These are phyloP conservation scores for Russula abietina DNA, from an alignment of 768 basidiomycete genomes.

Conservation along the genomic window DNA sequence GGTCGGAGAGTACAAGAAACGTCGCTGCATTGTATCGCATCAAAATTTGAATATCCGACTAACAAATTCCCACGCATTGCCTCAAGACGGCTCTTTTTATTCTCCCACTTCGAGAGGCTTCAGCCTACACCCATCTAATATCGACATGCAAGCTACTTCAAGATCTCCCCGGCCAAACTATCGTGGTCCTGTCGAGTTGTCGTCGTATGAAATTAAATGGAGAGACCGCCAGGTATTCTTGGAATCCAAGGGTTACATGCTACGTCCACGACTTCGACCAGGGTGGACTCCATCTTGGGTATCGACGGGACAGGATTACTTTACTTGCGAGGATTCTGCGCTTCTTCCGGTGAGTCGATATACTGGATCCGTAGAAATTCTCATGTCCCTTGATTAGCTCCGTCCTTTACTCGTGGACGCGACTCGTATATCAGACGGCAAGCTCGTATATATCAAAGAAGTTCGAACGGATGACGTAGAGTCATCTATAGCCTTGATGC, in stretches of 20 bases:
- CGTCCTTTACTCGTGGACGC: conserved; percentile 24
- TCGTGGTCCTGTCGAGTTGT: not conserved
- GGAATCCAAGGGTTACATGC: too few species aligned
- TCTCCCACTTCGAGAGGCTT: not conserved
- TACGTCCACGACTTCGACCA: too few species aligned
- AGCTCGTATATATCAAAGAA: too few species aligned
- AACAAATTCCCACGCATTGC: not conserved
- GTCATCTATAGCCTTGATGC: conserved; percentile 17
- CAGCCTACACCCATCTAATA: too few species aligned
- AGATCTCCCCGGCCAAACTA: not conserved
- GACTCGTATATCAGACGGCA: too few species aligned
- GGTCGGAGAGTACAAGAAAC: not conserved
- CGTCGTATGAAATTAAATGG: too few species aligned
- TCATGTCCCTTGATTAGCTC: not conserved
- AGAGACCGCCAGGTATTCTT: too few species aligned
- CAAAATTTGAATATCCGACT: not conserved
- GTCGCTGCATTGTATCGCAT: not conserved
- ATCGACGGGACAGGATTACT: not conserved
- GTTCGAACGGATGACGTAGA: conserved; percentile 22
- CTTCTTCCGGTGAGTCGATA: too few species aligned
- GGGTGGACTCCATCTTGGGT: conserved; percentile 27
- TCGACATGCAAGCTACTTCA: not conserved
- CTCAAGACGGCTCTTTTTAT: not conserved
- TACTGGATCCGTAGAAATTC: not conserved
- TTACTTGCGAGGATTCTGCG: conserved; percentile 1